Conservation (phyloP, 306 rosid genomes). For the Arachis hypogaea region DNA sequence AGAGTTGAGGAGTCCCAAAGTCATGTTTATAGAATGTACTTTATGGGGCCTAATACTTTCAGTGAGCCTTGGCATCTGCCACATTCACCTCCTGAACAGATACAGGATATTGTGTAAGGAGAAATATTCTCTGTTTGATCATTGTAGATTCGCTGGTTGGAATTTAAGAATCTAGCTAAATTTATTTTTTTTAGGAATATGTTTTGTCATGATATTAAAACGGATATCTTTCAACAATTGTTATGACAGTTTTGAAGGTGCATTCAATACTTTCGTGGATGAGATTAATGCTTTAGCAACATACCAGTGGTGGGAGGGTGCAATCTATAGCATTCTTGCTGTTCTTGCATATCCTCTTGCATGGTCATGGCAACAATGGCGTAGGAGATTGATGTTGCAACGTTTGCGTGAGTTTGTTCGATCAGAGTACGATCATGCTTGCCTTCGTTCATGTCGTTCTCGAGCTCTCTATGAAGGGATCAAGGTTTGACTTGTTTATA, state of each 20-base stretch:
- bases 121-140: conserved; percentile 27
- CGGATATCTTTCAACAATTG: conserved; percentile 36
- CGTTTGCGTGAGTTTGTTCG: conserved; percentile 92
- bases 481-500: conserved; percentile 63
- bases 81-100: conserved; percentile 86
- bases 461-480: conserved; percentile 99
- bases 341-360: conserved; percentile 88
- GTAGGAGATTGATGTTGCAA: conserved; percentile 85
- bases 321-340: conserved; percentile 73
- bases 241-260: conserved; percentile 82
- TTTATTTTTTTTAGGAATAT: conserved; percentile 25
- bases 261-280: conserved; percentile 88
- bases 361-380: conserved; percentile 98
- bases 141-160: conserved; percentile 31
- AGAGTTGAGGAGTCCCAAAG: conserved; percentile 98
- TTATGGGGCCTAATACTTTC: conserved; percentile 97
- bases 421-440: conserved; percentile 94
- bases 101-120: conserved; percentile 93
- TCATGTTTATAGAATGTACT: conserved; percentile 96
- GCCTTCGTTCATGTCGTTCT: conserved; percentile 95
- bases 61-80: conserved; percentile 98
- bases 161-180: neutral
- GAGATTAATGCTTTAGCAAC: conserved; percentile 91
- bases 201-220: conserved; percentile 37
- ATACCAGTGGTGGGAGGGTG: conserved; percentile 99